These are phyloP conservation scores for Davidsoniella virescens DNA, from an alignment of 2,329 filamentous ascomycete genomes.

Conservation along the genomic window DNA sequence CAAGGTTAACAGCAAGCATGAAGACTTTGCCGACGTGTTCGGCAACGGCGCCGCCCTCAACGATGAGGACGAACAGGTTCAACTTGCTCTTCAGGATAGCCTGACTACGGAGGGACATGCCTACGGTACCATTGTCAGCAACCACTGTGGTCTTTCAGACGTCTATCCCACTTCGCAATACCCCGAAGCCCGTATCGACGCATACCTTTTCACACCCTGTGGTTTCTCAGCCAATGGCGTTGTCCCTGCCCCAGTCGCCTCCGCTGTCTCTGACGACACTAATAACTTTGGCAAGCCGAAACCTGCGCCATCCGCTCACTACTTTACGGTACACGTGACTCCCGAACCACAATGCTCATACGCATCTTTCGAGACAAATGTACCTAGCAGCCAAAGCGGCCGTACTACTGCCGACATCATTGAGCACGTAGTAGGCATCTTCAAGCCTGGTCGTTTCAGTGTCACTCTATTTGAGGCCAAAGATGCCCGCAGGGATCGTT, in stretches of 20 bases:
- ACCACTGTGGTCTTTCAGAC: slow-evolving; percentile 72
- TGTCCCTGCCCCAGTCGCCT: slow-evolving; percentile 53
- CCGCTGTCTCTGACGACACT: slow-evolving; percentile 26
- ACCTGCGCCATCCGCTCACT: slow-evolving; percentile 46
- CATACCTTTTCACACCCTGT: slow-evolving; percentile 91
- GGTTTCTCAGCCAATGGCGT: slow-evolving; percentile 97
- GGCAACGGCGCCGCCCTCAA: slow-evolving; percentile 44
- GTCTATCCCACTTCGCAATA: slow-evolving; percentile 79
- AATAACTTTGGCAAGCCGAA: background rate
- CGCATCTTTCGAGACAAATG: slow-evolving; percentile 96
- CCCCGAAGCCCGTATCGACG: slow-evolving; percentile 83
- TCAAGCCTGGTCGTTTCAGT: slow-evolving; percentile 94
- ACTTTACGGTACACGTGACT: slow-evolving; percentile 97
- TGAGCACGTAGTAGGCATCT: slow-evolving; percentile 86
- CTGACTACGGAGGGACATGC: slow-evolving; percentile 87
- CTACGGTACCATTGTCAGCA: slow-evolving; percentile 80
- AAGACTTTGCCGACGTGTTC: slow-evolving; percentile 65
- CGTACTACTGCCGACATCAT: slow-evolving; percentile 82
- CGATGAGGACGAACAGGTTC: slow-evolving; percentile 31
- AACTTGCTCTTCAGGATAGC: slow-evolving; percentile 45
- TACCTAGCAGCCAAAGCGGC: slow-evolving; percentile 74
- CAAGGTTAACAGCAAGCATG: slow-evolving; percentile 21
- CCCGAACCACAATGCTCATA: slow-evolving; percentile 95
- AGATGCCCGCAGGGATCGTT: slow-evolving; percentile 18
- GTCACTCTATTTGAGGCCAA: slow-evolving; percentile 94